Conservation (phyloP, 2,329 filamentous ascomycete species). For the Nothopassalora personata region DNA sequence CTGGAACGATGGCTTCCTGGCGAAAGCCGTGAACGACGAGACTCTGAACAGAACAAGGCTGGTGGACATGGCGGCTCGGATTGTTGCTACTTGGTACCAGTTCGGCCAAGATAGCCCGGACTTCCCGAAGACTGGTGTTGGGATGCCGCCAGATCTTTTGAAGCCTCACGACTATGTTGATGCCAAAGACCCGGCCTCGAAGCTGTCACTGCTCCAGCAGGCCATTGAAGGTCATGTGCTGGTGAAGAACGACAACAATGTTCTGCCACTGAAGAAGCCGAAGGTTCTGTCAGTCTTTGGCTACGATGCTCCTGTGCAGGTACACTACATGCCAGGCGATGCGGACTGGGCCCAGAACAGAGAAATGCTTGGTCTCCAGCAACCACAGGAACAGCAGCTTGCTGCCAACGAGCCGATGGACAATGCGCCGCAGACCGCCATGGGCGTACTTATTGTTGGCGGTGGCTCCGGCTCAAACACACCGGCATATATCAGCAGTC, state of each 20-base stretch:
- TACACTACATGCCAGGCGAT: slow-evolving; percentile 21
- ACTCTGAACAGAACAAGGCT: slow-evolving; percentile 52
- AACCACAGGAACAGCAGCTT: slow-evolving; percentile 23
- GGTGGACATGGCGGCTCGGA: slow-evolving; percentile 55
- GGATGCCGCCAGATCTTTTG: slow-evolving; percentile 48
- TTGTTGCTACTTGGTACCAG: slow-evolving; percentile 53
- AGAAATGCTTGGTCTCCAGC: slow-evolving; percentile 20
- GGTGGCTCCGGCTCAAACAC: slow-evolving; percentile 34
- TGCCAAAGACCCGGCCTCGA: slow-evolving; percentile 49
- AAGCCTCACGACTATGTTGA: slow-evolving; percentile 51
- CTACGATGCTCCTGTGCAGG: slow-evolving; percentile 48
- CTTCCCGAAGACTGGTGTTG: slow-evolving; percentile 37
- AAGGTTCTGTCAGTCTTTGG: slow-evolving; percentile 56
- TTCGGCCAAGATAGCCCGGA: slow-evolving; percentile 48
- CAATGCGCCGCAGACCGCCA: slow-evolving; percentile 22
- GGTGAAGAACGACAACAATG: slow-evolving; percentile 55
- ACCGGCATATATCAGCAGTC: slow-evolving; percentile 32
- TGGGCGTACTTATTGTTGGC: slow-evolving; percentile 33
- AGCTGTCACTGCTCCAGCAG: slow-evolving; percentile 49
- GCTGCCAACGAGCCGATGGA: slow-evolving; percentile 30
- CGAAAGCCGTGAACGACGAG: slow-evolving; percentile 56
- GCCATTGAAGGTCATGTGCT: slow-evolving; percentile 60
- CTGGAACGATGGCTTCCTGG: slow-evolving; percentile 40
- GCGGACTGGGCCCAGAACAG: slow-evolving; percentile 24
- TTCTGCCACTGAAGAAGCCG: slow-evolving; percentile 50